Base-by-base conservation (phyloP, 1,284 basidiomycete species). In the Cutaneotrichosporon curvatum region DNA sequence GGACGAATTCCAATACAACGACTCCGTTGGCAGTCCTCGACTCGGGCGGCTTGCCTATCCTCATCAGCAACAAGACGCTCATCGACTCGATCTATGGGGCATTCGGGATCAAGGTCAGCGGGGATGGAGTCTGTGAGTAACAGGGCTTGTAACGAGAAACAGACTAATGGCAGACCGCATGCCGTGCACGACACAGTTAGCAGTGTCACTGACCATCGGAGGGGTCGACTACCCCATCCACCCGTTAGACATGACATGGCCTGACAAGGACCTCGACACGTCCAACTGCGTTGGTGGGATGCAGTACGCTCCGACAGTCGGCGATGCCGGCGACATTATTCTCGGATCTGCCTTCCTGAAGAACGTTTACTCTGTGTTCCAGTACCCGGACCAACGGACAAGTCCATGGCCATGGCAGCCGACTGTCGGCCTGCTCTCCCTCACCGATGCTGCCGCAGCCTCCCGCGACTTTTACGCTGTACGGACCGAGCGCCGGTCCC, bases 301-400 rank as follows among this genome's bases (percentile, higher is more conserved):
- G 9, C 70, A 72, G 47, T 68, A 66, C 37, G 55, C 60, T 5
- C 37, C 44, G 43, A 47, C 50, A 22, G 45, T 63, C 20, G 59
- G 58, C 38, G 46, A 58, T 16, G 37, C 55, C 15, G 68, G 67
- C 9, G 70, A 72, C 48, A 65, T 62, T 22, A 57, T 72, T n/a
- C 56, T 72, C 16, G 70, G 70, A 20, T 64, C 61, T 32, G 56
- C 63, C 2, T 72, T 71, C 45, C 43, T 72, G 36, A 71, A 69
- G 52, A 72, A 72, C 43, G 70, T 65, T 32, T 72, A 72, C 50
- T 64, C 69, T 6, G 57, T 72, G 34, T 72, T 60, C 51, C 60
- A 64, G 25, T 72, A 72, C 32, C 70, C 70, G 0, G 65, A 70
- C 34, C 59, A 57, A 20, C 52, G 41, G 21, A 46, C 50, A 11